Conservation (phyloP, 345 rosid genomes). For the Sonneratia caseolaris region DNA sequence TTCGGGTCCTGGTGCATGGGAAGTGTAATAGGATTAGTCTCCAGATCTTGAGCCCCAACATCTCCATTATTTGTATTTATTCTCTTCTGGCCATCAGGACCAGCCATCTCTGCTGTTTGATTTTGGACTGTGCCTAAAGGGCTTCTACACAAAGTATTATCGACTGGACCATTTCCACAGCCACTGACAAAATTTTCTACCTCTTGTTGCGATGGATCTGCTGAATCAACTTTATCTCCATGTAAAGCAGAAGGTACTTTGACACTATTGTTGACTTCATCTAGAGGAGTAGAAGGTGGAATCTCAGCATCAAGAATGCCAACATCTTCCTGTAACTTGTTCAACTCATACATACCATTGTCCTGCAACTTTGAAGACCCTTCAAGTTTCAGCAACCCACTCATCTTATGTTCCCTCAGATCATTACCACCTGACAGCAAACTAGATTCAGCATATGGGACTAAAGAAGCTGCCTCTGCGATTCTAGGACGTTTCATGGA, state of each 20-base stretch:
- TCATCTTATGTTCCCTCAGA: conserved; percentile 22
- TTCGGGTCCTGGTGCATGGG: conserved; percentile 26
- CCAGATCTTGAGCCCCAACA: conserved; percentile 24
- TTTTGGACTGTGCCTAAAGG: conserved; percentile 23
- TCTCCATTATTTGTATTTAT: conserved; percentile 18
- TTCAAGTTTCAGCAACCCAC: conserved; percentile 23
- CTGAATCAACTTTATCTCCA: conserved; percentile 27
- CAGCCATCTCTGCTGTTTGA: conserved; percentile 22
- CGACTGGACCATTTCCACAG: conserved; percentile 23
- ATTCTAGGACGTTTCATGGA: conserved; percentile 56
- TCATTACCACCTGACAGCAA: conserved; percentile 13
- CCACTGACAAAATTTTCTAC: conserved; percentile 17
- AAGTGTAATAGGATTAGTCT: conserved; percentile 7
- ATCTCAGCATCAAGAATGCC: conserved; percentile 22
- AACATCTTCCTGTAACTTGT: conserved; percentile 22
- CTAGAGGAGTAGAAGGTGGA: conserved; percentile 10
- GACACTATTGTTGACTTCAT: conserved; percentile 33
- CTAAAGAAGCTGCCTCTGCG: conserved; percentile 34
- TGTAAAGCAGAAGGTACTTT: conserved; percentile 31
- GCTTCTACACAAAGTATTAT: conserved; percentile 15
- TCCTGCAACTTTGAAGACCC: conserved; percentile 17
- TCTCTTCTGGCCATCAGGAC: conserved; percentile 16
- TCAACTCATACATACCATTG: conserved; percentile 11
- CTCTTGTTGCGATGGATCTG: conserved; percentile 26
- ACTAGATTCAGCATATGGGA: conserved; percentile 21